Evolutionary conservation across 768 basidiomycete genomes (phyloP), one percentile per base, ranked within the genome.

Genomic region (Suillus ampliporus): DNA sequence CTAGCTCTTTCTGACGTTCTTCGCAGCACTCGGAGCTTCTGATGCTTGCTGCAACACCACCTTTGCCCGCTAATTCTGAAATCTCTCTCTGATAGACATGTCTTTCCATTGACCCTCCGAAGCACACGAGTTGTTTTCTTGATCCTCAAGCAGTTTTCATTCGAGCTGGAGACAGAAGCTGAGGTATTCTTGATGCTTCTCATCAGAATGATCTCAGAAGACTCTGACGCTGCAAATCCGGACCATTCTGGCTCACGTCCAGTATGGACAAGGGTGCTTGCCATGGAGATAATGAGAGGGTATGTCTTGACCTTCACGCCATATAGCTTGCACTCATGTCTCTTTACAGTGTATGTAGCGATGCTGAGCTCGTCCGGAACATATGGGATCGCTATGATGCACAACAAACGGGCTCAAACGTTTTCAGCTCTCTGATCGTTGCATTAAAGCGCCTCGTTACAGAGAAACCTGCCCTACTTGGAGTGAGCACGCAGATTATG

Each of bases 41-140:
- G 14, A 83, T 94, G 44, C n/a, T 86, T 99, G n/a, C 83, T 98
- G 0, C 89, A 85, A 71, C 90, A 95, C 64, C 93, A 95, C 64
- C 89, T 99, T 11, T 96, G 92, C 61, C 95, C 97, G 0, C 81
- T 98, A 23, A 80, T 99, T 8, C 88, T 97, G 64, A 94, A 93
- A 70, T 84, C 91, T 2, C 81, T 97, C 15, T 93, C 92, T 0
- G 92, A 95, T 46, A 81, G 88, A 37, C 89, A 92, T 0, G 74
- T 88, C 3, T 99, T 99, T 74, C 93, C 96, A 0, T 82, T 96
- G 56, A 92, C 91, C 0, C 84, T 99, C 5, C 90, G 97, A 59
- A 92, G 94, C 64, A 95, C 91, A 2, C 91, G 97, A 2, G 93
- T 99, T 34, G 90, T 98, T 41, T 99, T 96, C 77, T 83, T 98